These are phyloP conservation scores for Pseudogymnoascus destructans DNA, from an alignment of 2,329 filamentous ascomycete species.

Conservation along the genomic window DNA sequence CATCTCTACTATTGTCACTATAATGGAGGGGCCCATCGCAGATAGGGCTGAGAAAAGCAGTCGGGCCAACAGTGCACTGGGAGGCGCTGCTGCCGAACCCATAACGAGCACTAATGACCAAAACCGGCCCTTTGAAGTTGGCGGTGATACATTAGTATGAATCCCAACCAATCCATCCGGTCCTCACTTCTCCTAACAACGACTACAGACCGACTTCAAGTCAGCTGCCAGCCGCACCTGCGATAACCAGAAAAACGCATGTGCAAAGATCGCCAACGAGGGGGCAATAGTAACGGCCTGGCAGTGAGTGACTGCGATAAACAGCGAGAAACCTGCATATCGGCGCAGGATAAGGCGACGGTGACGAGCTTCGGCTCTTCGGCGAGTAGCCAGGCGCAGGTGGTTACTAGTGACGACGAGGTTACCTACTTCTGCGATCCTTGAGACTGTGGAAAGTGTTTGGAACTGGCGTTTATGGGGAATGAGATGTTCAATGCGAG, in stretches of 20 bases:
- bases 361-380: conserved; percentile 21
- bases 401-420: conserved; percentile 31
- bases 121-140: conserved; percentile 31
- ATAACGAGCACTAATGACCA: conserved; percentile 31
- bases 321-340: conserved; percentile 34
- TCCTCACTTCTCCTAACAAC: neutral
- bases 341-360: conserved; percentile 23
- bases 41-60: neutral
- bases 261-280: conserved; percentile 33
- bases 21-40: neutral
- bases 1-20: neutral
- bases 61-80: conserved; percentile 21
- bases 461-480: neutral
- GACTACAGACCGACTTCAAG: conserved; percentile 30
- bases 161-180: neutral
- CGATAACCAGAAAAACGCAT: conserved; percentile 37
- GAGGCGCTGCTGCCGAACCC: conserved; percentile 26
- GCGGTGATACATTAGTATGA: conserved; percentile 33
- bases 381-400: conserved; percentile 13
- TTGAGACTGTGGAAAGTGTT: neutral
- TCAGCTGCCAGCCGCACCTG: conserved; percentile 33
- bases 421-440: conserved; percentile 36
- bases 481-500: neutral
- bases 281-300: conserved; percentile 16
- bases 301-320: conserved; percentile 30